phyloP scores from a whole-genome alignment of 306 rosid genomes.

The Crotalaria pallida region DNA sequence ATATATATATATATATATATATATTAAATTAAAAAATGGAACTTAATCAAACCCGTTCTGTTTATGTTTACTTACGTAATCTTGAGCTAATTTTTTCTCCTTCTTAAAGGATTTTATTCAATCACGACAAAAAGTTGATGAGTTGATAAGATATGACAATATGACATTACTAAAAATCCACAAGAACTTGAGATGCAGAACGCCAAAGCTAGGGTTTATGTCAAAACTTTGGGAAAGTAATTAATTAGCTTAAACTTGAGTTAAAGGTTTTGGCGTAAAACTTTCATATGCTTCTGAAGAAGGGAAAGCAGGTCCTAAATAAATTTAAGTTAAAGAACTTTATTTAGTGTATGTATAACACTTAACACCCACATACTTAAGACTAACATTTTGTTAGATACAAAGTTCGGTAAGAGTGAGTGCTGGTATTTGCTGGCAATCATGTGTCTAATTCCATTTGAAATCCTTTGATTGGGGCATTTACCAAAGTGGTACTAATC shows the following conservation, averaged over 20 bases:
- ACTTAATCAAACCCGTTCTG: not conserved
- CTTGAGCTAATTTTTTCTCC: not conserved
- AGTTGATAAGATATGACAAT: slow-evolving; percentile 3
- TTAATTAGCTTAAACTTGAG: not conserved
- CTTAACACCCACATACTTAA: slow-evolving; percentile 6
- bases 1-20: too few relatives aligned
- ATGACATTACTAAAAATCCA: not conserved
- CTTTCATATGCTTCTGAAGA: slow-evolving; percentile 20
- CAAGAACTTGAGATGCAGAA: slow-evolving; percentile 23
- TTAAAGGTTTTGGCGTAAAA: slow-evolving; percentile 20
- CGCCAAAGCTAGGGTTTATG: slow-evolving; percentile 8
- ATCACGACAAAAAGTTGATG: slow-evolving; percentile 7
- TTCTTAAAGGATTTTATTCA: not conserved
- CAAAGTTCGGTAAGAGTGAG: not conserved
- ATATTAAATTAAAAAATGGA: too few relatives aligned
- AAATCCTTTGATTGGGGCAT: not conserved
- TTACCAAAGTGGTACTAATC: not conserved
- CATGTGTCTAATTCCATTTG: slow-evolving; percentile 14
- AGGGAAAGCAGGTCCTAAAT: slow-evolving; percentile 10
- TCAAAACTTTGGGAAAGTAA: slow-evolving; percentile 17
- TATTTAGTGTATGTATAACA: slow-evolving; percentile 17
- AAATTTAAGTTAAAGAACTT: not conserved
- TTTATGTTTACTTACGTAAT: not conserved
- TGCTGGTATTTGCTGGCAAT: slow-evolving; percentile 10
- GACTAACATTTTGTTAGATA: not conserved